Evolutionary conservation across 164 flowering plant species (phyloP), one percentile per base, ranked within the genome.

Genomic region (Malania oleifera): DNA sequence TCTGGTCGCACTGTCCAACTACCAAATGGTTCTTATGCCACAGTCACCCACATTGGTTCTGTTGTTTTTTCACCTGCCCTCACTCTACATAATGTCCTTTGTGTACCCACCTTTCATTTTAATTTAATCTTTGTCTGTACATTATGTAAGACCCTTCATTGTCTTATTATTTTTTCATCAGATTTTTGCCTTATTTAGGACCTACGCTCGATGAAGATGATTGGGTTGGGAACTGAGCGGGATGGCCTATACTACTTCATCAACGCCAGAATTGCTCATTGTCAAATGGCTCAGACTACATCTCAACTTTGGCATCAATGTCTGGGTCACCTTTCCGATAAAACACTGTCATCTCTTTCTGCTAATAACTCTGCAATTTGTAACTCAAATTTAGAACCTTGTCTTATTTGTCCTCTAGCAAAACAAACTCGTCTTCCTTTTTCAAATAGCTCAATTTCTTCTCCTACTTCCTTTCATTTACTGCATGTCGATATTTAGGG

Each of bases 331-430:
- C 64, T 28, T 23, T 63, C 65, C 7, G 46, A 56, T 48, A 59
- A 58, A 19, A 52, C 35, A 29, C 11, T 51, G 29, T 0, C 57
- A n/a, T 29, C 50, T 19, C n/a, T 54, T 18, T 29, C 22, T 28
- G 41, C 53, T 46, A 24, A 11, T 31, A 1, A 57, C 26, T 29
- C 23, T 2, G 4, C 2, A 19, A 14, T 40, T 55, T 9, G 19
- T 48, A 17, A n/a, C n/a, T n/a, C n/a, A n/a, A n/a, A 3, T 40
- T 17, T 20, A 20, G 6, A 48, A 3, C n/a, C 27, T 59, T 64
- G 67, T 56, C 22, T 38, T n/a, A 52, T 68, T 44, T 72, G 63
- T 34, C 72, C 60, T 27, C 17, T 38, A 38, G 72, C 69, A 19
- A 64, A 58, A 61, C 69, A 72, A 52, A 66, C 61, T 38, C 38